phyloP scores from a whole-genome alignment of 2,329 filamentous ascomycete species.

The Juglanconis oblonga region DNA sequence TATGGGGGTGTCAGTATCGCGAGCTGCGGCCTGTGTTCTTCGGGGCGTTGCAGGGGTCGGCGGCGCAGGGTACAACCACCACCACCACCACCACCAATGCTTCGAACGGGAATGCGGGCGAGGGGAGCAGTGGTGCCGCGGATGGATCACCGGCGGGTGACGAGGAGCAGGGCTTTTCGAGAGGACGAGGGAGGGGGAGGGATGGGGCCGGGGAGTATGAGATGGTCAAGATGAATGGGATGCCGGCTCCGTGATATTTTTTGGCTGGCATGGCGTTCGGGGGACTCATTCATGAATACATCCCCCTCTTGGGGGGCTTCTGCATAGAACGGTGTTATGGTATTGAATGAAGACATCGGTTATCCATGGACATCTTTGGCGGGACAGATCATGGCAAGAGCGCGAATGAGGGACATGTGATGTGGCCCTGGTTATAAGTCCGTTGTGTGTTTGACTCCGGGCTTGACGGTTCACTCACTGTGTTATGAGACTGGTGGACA shows the following conservation, averaged over 20 bases:
- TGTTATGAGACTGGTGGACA: too few relatives aligned
- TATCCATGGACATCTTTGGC: too few relatives aligned
- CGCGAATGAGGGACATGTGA: too few relatives aligned
- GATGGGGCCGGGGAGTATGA: constrained; percentile 62
- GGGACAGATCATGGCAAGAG: too few relatives aligned
- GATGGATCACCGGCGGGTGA: constrained; percentile 29
- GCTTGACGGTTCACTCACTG: too few relatives aligned
- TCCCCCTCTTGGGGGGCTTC: background rate
- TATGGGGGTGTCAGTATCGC: constrained; percentile 89
- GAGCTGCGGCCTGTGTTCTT: constrained; percentile 89
- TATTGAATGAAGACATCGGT: background rate
- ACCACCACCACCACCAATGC: constrained; percentile 21
- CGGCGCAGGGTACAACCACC: too few relatives aligned
- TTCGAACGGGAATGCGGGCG: constrained; percentile 21
- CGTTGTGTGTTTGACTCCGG: too few relatives aligned
- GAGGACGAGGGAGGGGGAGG: constrained; percentile 49
- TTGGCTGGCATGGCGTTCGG: constrained; percentile 10
- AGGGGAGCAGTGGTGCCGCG: constrained; percentile 18
- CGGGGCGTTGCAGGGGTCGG: constrained; percentile 48
- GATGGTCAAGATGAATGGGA: constrained; percentile 54
- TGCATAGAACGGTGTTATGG: constrained; percentile 14
- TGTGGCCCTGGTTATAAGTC: too few relatives aligned
- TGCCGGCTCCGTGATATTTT: background rate
- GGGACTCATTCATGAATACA: background rate
- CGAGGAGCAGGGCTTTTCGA: constrained; percentile 48